Evolutionary conservation across 2,329 filamentous ascomycete species (phyloP), one percentile per base, ranked within the genome.

Genomic region (Hymenoscyphus albidus): DNA sequence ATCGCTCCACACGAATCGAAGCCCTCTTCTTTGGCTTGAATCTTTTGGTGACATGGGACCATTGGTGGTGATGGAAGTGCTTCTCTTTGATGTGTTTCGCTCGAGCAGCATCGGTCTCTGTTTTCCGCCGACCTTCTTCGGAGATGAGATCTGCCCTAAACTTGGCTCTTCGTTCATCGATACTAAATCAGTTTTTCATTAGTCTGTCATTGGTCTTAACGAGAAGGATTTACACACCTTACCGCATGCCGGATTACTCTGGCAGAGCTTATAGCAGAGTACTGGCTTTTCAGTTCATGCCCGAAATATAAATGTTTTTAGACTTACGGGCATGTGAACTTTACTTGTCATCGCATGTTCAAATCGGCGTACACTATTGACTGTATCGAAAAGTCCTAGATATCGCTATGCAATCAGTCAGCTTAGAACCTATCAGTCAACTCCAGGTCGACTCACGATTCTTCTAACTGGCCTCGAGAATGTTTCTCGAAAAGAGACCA

Each of bases 401-500:
- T 94, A 93, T 1, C 84, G 83, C 63, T 66, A 35, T 13, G 59
- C 14, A 5, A 14, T 27, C 2, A 9, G 9, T 59, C 22, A 59
- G 58, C 18, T 3, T 1, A 27, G 5, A n/a, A 31, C 7, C n/a
- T 18, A 18, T 10, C 5, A 22, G 13, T 7, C 7, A 42, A 44
- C 12, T 1, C 27, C 16, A 5, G 54, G 31, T 12, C 55, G 3
- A 64, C 59, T 27, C 56, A 64, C 63, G 66, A 94, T 92, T 0
- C 89, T 83, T 12, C 87, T 83, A 1, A 93, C 88, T 0, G 90
- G 90, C 0, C 91, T 81, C 54, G 88, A 90, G 73, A 95, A 95
- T 0, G 91, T 94, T 75, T 93, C 89, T 22, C 90, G 84, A 73
- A 95, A 95, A 0, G 85, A 87, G 69, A 88, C 90, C 86, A 94